phyloP scores from a whole-genome alignment of 2,329 filamentous ascomycete species.

The Cladobotryum mycophilum region DNA sequence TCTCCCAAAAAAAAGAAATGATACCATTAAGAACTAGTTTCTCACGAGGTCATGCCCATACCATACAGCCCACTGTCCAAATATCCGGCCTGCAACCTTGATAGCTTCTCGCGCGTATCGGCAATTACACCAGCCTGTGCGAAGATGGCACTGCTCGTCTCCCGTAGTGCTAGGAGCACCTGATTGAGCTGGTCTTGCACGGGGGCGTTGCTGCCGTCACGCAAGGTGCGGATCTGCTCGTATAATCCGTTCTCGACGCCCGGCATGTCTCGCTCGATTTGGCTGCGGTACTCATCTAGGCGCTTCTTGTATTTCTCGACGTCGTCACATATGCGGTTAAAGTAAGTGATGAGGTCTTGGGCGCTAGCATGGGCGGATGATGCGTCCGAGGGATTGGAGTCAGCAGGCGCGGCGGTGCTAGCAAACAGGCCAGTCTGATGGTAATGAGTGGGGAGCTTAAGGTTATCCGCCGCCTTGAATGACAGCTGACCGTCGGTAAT shows the following conservation, averaged over 20 bases:
- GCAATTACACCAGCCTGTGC: conserved; percentile 37
- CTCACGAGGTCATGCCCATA: conserved; percentile 26
- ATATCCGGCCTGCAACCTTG: conserved; percentile 36
- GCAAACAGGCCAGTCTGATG: conserved; percentile 42
- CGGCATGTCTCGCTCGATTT: conserved; percentile 43
- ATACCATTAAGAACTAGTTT: not conserved
- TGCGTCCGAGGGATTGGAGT: conserved; percentile 26
- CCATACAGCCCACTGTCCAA: conserved; percentile 31
- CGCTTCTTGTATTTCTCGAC: conserved; percentile 38
- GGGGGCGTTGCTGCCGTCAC: conserved; percentile 26
- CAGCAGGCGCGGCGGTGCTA: conserved; percentile 23
- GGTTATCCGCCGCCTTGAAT: conserved; percentile 68
- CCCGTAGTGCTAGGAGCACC: conserved; percentile 31
- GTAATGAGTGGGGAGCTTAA: conserved; percentile 59
- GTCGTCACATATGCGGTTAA: conserved; percentile 38
- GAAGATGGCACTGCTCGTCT: conserved; percentile 36
- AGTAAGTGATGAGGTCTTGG: conserved; percentile 39
- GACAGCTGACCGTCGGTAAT: conserved; percentile 63
- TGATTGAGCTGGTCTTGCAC: conserved; percentile 35
- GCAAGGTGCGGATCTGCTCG: conserved; percentile 34
- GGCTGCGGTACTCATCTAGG: conserved; percentile 38
- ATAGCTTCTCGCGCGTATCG: conserved; percentile 36
- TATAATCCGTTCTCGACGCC: conserved; percentile 42
- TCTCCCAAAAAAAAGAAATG: not conserved
- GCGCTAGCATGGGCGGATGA: conserved; percentile 32